These are phyloP conservation scores for Agastache rugosa DNA, from an alignment of 257 asterid genomes.

Conservation along the genomic window DNA sequence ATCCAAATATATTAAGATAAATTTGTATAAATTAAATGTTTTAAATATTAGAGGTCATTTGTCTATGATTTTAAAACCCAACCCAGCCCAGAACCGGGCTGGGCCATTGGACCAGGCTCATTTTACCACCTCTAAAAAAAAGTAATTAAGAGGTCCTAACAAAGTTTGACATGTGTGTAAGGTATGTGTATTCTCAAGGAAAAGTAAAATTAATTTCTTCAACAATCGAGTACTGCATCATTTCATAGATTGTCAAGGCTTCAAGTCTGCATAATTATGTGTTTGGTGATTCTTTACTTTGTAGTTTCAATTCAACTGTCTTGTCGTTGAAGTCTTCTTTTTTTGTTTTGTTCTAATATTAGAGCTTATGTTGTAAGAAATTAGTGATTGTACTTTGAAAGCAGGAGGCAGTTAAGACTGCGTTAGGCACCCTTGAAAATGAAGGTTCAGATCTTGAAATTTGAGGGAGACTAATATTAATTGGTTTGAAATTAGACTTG, in stretches of 20 bases:
- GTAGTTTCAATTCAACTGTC: neutral
- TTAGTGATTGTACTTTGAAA: neutral
- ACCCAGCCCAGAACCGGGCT: too few relatives aligned
- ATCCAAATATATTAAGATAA: too few relatives aligned
- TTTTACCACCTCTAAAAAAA: too few relatives aligned
- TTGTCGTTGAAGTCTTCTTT: conserved; percentile 9
- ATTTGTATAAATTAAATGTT: too few relatives aligned
- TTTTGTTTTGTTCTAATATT: neutral
- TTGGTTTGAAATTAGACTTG: neutral
- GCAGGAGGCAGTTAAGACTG: neutral
- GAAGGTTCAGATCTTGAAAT: neutral
- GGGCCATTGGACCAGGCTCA: too few relatives aligned
- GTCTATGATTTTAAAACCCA: too few relatives aligned
- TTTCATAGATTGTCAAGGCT: neutral
- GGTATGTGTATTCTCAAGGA: conserved; percentile 22
- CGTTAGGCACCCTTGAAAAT: conserved; percentile 14
- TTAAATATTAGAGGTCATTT: too few relatives aligned
- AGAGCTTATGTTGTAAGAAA: neutral
- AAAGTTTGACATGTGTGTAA: conserved; percentile 31
- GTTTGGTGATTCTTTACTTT: conserved; percentile 34
- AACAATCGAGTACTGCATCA: conserved; percentile 9
- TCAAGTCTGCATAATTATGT: conserved; percentile 19
- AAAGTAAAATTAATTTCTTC: conserved; percentile 21
- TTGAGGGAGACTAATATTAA: neutral
- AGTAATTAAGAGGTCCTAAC: neutral